Conservation (phyloP, 208 protist genomes). For the Acanthamoeba castellanii region DNA sequence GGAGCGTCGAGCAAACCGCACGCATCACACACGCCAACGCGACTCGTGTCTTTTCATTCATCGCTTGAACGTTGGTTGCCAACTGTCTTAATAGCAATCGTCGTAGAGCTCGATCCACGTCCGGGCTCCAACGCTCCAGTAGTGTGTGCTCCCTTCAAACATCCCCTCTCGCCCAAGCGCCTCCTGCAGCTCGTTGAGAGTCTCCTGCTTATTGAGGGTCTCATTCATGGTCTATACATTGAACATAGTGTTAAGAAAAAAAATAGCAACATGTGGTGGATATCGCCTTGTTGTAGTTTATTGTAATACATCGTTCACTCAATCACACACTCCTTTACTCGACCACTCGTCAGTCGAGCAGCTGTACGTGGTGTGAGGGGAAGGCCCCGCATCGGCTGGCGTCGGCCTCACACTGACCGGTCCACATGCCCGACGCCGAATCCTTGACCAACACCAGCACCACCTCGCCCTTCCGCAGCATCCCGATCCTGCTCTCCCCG, state of each 20-base stretch:
- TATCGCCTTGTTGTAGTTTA: too few relatives aligned
- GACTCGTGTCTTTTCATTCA: constrained; percentile 29
- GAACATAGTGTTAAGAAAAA: too few relatives aligned
- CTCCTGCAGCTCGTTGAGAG: too few relatives aligned
- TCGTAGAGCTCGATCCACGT: too few relatives aligned
- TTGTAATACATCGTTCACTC: not conserved
- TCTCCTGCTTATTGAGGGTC: too few relatives aligned
- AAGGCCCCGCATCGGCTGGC: not conserved
- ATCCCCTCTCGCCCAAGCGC: too few relatives aligned
- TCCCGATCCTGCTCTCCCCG: not conserved
- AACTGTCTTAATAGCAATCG: too few relatives aligned
- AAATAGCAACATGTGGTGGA: too few relatives aligned
- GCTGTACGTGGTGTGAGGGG: not conserved
- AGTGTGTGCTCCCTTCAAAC: too few relatives aligned
- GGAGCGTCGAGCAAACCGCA: constrained; percentile 29
- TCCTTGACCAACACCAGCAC: not conserved
- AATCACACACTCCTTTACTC: not conserved
- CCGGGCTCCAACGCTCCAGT: too few relatives aligned
- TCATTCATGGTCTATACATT: too few relatives aligned
- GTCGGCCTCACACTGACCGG: not conserved
- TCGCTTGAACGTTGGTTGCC: not conserved
- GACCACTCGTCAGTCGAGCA: not conserved
- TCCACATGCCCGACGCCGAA: not conserved
- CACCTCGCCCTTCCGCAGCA: not conserved
- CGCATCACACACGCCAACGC: constrained; percentile 51